phyloP scores from a whole-genome alignment of 768 basidiomycete genomes.

The Leucosporidium yakuticum region DNA sequence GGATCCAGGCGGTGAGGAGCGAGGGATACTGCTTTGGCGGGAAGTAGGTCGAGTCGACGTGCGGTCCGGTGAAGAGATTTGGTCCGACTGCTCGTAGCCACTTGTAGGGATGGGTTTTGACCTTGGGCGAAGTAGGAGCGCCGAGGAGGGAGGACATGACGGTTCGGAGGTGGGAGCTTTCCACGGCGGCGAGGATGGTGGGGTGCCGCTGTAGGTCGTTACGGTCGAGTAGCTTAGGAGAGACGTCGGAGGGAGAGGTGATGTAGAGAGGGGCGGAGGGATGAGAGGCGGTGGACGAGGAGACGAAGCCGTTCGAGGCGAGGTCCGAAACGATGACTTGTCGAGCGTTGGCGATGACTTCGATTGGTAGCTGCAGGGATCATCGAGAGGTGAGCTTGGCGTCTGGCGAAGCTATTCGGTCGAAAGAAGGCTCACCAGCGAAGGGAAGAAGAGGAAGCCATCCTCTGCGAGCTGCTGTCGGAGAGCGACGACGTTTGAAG shows the following conservation, averaged over 20 bases:
- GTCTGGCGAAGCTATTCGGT: too few species aligned
- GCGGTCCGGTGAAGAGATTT: not conserved
- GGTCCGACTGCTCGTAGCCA: constrained; percentile 6
- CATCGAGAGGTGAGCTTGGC: too few species aligned
- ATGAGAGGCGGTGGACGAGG: not conserved
- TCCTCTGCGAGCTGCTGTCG: not conserved
- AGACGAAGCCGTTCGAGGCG: not conserved
- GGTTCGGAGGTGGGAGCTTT: constrained; percentile 42
- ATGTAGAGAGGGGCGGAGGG: not conserved
- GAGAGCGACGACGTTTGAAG: not conserved
- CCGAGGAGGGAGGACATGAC: constrained; percentile 21
- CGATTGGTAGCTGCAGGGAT: not conserved
- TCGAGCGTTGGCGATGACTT: not conserved
- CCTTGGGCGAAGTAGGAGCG: not conserved
- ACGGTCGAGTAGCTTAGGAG: constrained; percentile 8
- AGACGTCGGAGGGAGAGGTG: not conserved
- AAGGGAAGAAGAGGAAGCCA: not conserved
- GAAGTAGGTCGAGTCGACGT: constrained; percentile 11
- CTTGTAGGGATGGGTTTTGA: constrained; percentile 11
- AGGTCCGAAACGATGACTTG: not conserved
- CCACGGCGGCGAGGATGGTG: constrained; percentile 59
- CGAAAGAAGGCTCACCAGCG: not conserved
- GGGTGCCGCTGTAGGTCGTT: constrained; percentile 28
- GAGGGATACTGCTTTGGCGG: not conserved
- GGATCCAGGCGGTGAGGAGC: constrained; percentile 7